Base-by-base conservation (phyloP, 306 rosid genomes). In the Trifolium repens region DNA sequence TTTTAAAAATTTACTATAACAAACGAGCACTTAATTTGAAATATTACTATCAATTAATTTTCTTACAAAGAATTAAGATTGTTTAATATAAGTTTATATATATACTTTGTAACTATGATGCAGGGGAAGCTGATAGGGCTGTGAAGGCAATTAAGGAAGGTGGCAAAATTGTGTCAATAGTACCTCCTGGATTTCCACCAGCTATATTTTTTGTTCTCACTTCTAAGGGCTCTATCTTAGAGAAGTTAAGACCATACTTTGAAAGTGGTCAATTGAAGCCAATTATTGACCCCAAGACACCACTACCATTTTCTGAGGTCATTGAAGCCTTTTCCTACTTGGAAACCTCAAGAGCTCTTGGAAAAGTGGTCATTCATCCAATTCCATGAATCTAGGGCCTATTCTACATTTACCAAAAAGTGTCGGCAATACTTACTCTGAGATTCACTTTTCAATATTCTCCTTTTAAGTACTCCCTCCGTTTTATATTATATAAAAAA, bases 181-280 rank as follows among this genome's bases (percentile, higher is more conserved):
- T 76, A 1, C 78, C 79, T 35, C 71, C 84, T 15, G 78, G 59
- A 40, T 2, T 44, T 59, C 83, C 90, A 19, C 85, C 85, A 3
- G 89, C 83, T n/a, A 50, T 69, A 10, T 0, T 27, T 0, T 89
- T 85, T 46, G 6, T 34, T 2, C 81, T 91, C 3, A 82, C 85
- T 26, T 88, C 97, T 3, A 82, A 76, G 10, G 91, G 84, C 2
- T 37, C 84, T 2, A 19, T 69, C 2, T 81, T 91, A 19, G 96
- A 93, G 74, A 87, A 88, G 22, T 75, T 88, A n/a, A 75, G 69
- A 26, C 91, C 97, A 35, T 85, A 79, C 59, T 81, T 91, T 52
- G 92, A 89, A 74, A 88, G 87, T 84, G 96, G 92, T 44, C 78
- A 91, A 74, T 83, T 89, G 86, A 91, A 82, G 84, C 87, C 98